phyloP scores from a whole-genome alignment of 2,329 filamentous ascomycete genomes.

The Fusarium phyllophilum region DNA sequence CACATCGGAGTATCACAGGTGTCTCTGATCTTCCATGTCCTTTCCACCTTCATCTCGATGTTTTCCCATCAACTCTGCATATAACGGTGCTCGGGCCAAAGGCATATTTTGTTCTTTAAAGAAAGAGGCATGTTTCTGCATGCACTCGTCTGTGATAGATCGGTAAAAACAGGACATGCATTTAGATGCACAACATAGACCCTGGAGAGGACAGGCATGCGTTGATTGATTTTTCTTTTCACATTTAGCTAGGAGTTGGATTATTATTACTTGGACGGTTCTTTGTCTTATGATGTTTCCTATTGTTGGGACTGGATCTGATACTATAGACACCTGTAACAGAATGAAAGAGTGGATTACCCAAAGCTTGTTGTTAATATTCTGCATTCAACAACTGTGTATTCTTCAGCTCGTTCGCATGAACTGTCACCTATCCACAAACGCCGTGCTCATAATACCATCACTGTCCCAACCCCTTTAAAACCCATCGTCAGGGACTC shows the following conservation, averaged over 20 bases:
- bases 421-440: neutral
- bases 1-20: neutral
- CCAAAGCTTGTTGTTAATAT: neutral
- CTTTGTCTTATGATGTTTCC: neutral
- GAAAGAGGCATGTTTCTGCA: constrained; percentile 22
- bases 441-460: neutral
- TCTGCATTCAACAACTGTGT: neutral
- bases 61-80: constrained; percentile 8
- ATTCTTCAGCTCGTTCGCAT: neutral
- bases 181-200: constrained; percentile 37
- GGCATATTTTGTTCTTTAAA: constrained; percentile 26
- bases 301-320: constrained; percentile 2
- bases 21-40: constrained; percentile 7
- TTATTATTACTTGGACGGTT: neutral
- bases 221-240: neutral
- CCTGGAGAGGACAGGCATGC: constrained; percentile 12
- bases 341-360: constrained; percentile 22
- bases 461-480: neutral
- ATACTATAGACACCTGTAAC: constrained; percentile 38
- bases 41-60: constrained; percentile 11
- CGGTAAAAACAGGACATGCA: constrained; percentile 30
- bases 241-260: constrained; percentile 31
- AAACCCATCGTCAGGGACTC: constrained; percentile 48
- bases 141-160: constrained; percentile 36
- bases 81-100: constrained; percentile 27